A percentile compares a stretch with the other conserved stretches of the same genome.
Evolutionary conservation across 805 yeast species (phyloP).

Genomic region (Candida jianshihensis): DNA sequence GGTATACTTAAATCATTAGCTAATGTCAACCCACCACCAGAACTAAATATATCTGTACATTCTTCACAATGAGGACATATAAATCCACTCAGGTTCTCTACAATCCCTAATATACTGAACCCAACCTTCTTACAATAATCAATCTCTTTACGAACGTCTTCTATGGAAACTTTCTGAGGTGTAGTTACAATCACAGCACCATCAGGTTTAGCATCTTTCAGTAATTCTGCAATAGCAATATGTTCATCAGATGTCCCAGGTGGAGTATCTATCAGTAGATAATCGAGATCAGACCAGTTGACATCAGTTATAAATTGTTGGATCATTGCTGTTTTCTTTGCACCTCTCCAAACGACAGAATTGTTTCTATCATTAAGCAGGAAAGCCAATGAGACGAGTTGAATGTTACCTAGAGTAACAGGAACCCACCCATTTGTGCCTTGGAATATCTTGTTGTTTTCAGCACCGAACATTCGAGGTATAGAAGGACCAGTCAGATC

Average conservation of each 20-base stretch:
- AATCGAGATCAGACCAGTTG: slow-evolving; percentile 77
- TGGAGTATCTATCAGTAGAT: slow-evolving; percentile 89
- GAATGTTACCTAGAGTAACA: slow-evolving; percentile 36
- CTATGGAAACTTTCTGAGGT: slow-evolving; percentile 88
- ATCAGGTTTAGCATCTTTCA: slow-evolving; percentile 63
- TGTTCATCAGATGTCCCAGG: slow-evolving; percentile 99
- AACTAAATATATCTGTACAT: slow-evolving; percentile 84
- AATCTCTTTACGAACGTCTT: slow-evolving; percentile 91
- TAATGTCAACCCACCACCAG: slow-evolving; percentile 81
- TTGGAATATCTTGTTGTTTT: slow-evolving; percentile 72
- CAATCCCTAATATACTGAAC: slow-evolving; percentile 72
- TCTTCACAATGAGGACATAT: slow-evolving; percentile 92
- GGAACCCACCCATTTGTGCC: slow-evolving; percentile 86
- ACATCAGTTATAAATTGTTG: slow-evolving; percentile 89
- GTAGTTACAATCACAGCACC: slow-evolving; percentile 96
- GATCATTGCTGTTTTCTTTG: slow-evolving; percentile 96
- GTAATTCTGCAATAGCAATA: slow-evolving; percentile 90
- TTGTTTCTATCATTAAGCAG: slow-evolving; percentile 76
- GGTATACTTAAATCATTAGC: slow-evolving; percentile 57
- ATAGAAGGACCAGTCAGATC: slow-evolving; percentile 95
- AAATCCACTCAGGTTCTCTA: slow-evolving; percentile 96
- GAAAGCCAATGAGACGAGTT: slow-evolving; percentile 85
- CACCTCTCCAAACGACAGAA: slow-evolving; percentile 97
- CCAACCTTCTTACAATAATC: slow-evolving; percentile 86
- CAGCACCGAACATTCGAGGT: slow-evolving; percentile 95